Base-by-base conservation (phyloP, 805 yeast species). In the Hanseniaspora jakobsenii region DNA sequence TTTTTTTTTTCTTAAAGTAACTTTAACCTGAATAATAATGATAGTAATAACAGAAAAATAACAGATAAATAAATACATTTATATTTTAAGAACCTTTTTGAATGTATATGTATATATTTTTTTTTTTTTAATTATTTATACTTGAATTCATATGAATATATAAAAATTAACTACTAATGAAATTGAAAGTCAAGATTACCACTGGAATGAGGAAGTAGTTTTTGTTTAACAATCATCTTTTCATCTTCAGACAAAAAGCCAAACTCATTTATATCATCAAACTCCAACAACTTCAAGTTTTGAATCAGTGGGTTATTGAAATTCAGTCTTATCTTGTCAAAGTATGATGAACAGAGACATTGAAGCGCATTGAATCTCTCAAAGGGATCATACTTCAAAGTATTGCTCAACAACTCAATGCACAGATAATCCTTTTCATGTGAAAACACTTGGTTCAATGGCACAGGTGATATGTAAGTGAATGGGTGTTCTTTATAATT, bases 401-500 rank as follows among this genome's bases (percentile, higher is more conserved):
- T 67, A 50, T 66, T 62, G 29, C 69, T 67, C 50, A 81, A 63
- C 50, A 81, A 69, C 42, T 69, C 70, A 19, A 79, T 70, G 49
- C 65, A 75, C 70, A 48, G 60, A 47, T 50, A 73, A 36, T 65
- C 67, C 17, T 36, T 46, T 46, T 64, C 65, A 18, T 60, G 53
- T 57, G 77, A 77, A 62, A 80, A 80, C 18, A 81, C 78, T 53
- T 75, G 78, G 29, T 65, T 59, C 48, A 81, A 64, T 34, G 89
- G 89, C 31, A 81, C 81, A 46, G 89, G 82, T 59, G 79, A 79
- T 52, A 81, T 81, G 49, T 73, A 75, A 8, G 98, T 97, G 69
- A 89, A 89, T 58, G 84, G 85, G 65, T 89, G 96, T 61, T 91
- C 97, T 80, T 85, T 83, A 65, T 89, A 91, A 62, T 85, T 87